Evolutionary conservation across 164 flowering plant species (phyloP).

Genomic region (Chimonanthus salicifolius): DNA sequence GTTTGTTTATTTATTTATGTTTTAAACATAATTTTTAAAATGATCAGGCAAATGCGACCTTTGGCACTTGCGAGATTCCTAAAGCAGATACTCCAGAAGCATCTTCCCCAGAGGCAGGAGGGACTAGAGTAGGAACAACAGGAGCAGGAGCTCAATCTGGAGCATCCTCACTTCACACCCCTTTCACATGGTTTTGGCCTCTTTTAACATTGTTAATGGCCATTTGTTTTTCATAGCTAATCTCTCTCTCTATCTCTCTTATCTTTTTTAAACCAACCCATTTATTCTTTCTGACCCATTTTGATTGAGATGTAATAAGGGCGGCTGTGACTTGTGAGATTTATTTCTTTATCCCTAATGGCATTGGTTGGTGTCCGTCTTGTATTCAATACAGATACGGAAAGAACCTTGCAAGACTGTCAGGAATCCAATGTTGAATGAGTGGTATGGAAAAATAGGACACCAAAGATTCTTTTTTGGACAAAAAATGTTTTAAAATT

Average conservation of each 20-base stretch:
- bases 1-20: no score
- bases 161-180: not conserved
- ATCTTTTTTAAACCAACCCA: not conserved
- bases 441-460: no score
- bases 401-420: no score
- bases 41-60: slow-evolving; percentile 53
- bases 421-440: no score
- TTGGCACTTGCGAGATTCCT: slow-evolving; percentile 54
- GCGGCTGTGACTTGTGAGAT: not conserved
- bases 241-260: no score
- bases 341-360: not conserved
- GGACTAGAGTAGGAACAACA: not conserved
- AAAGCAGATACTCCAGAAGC: slow-evolving; percentile 21
- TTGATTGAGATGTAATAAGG: not conserved
- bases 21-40: no score
- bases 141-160: not conserved
- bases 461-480: no score
- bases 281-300: not conserved
- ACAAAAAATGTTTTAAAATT: no score
- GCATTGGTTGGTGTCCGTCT: no score
- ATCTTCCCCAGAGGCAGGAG: not conserved
- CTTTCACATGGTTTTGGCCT: slow-evolving; percentile 2
- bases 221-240: not conserved
- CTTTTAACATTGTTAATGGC: not conserved
- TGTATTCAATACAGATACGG: no score